Evolutionary conservation across 768 basidiomycete species (phyloP), one percentile per base, ranked within the genome.

Genomic region (Rhodotorula paludigena): DNA sequence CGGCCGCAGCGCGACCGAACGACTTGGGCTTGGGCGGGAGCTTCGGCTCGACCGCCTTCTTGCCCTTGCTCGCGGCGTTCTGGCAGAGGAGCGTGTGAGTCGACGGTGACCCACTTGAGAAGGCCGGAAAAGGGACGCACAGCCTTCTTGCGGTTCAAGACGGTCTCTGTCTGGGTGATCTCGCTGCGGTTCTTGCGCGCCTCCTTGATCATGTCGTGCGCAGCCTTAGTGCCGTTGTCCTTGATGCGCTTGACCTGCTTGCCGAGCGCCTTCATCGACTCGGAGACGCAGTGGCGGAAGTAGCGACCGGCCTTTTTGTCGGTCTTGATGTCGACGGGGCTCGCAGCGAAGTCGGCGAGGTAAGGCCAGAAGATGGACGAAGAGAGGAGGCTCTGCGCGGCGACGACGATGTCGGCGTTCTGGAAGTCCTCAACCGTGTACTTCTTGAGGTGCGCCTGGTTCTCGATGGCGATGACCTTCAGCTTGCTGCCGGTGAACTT

Each of bases 311-410:
- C 66, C 49, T 53, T 58, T 36, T 61, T 41, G 41, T 85, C 84
- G n/a, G 80, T 79, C 62, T 57, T 69, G 69, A 69, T 65, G 57
- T 51, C 68, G 45, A 35, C 42, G 38, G 30, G 86, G 14, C 82
- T 86, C 11, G 83, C 88, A 7, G 86, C 84, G 10, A 92, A 83
- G 5, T 85, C 79, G 68, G 86, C 85, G 16, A 92, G 83, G 75
- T 68, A 60, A 0, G 63, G 55, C 79, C 78, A 80, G 69, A 76
- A 96, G 41, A 85, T 85, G 20, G 78, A 77, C 49, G 89, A 89
- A 72, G 86, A 86, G 81, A 92, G 89, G n/a, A 96, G 79, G 73
- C 86, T 90, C 4, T 89, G 89, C 11, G 91, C 89, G 32, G 90
- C 85, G 71, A 97, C 83, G 57, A 96, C 81, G 57, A 96, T 85